Conservation (phyloP, 148 eudicot species). For the Agrostemma githago region DNA sequence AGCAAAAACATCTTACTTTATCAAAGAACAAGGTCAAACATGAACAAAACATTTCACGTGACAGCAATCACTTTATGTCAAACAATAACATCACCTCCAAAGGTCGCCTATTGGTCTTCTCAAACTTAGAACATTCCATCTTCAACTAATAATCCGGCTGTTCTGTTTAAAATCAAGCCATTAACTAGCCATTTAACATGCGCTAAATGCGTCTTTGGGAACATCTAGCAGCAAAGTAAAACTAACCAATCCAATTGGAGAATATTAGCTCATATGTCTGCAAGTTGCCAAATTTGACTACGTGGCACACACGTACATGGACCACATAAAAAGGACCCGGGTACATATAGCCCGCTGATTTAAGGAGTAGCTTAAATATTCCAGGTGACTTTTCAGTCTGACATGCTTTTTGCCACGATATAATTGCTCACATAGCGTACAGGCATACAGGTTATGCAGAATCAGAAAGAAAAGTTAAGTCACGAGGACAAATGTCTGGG, state of each 20-base stretch:
- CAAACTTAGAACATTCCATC: not conserved
- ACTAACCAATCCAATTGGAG: not conserved
- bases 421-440: not conserved
- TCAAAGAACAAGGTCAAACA: not conserved
- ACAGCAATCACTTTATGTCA: not conserved
- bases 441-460: not conserved
- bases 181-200: not conserved
- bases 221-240: constrained; percentile 3
- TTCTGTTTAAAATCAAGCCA: not conserved
- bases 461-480: not conserved
- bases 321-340: not conserved
- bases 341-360: not conserved
- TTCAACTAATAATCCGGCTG: not conserved
- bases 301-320: not conserved
- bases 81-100: not conserved
- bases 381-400: not conserved
- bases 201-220: not conserved
- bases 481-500: not conserved
- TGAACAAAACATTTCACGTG: not conserved
- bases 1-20: not conserved
- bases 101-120: not conserved
- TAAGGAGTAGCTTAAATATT: not conserved
- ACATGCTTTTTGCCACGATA: not conserved
- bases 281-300: not conserved
- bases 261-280: not conserved